Base-by-base conservation (phyloP, 192 early-diverging fungal genomes). In the Dissophora globulifera region DNA sequence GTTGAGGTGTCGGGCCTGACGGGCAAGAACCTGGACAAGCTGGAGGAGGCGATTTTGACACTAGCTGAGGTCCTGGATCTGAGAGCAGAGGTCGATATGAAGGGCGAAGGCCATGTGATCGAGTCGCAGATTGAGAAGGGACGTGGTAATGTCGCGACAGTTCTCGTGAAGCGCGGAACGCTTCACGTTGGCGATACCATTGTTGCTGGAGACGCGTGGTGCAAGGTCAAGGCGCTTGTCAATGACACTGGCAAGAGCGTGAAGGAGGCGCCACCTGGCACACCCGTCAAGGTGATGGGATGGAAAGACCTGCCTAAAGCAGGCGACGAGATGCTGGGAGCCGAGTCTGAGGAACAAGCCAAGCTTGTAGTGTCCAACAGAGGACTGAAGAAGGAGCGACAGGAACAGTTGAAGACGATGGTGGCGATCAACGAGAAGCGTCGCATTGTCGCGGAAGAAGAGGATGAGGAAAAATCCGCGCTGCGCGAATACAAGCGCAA, bases 301-400 rank as follows among this genome's bases (percentile, higher is more conserved):
- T 99, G 97, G 97, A 94, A 94, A 62, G 93, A 93, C 11, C 81
- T 97, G 27, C 97, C 97, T 8, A 80, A 84, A 35, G 94, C 97
- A 16, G 97, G 97, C 25, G 96, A 99, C 63, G 84, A 90, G 69
- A 94, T 92, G 17, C 66, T 99, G 23, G 90, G 93, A 45, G 92
- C 92, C 3, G 83, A 84, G 33, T 69, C 79, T 5, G 83, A 91
- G 82, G 83, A 81, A 29, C 79, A 88, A 35, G 95, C 94, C 35
- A 95, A 94, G 81, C 84, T 83, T 22, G 92, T 92, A 0, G 86
- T 95, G 8, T 78, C 75, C 15, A 88, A 86, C 53, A 89, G 95
- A n/a, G 45, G 79, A 4, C 79, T 88, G 29, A 85, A 89, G 60
- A 79, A 83, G 56, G 84, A 89, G 65, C 84, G 86, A 30, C 79